Evolutionary conservation across 2,329 filamentous ascomycete species (phyloP).

Genomic region (Trichocomaceae sp.): DNA sequence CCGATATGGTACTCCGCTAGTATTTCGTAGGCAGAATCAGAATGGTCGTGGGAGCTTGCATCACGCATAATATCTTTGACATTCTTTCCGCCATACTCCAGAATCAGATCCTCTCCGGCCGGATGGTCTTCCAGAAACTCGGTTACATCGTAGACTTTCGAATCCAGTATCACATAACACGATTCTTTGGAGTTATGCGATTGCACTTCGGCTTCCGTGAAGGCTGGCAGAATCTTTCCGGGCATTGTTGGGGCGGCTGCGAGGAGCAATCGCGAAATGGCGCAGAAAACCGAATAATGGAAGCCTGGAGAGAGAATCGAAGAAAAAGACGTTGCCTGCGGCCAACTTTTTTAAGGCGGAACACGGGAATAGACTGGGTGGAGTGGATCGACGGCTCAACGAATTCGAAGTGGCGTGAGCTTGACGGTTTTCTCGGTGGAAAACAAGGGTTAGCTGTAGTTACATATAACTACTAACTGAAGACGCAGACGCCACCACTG

Average conservation of each 20-base stretch:
- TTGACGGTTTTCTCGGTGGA: background rate
- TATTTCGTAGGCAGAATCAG: conserved; percentile 91
- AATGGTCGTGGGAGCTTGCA: conserved; percentile 73
- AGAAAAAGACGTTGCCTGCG: background rate
- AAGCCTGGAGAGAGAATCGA: background rate
- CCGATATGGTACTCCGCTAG: conserved; percentile 81
- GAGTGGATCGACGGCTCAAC: background rate
- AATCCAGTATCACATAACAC: conserved; percentile 86
- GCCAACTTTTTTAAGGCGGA: conserved; percentile 1
- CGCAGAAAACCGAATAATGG: background rate
- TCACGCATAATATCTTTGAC: conserved; percentile 77
- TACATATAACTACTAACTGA: too few relatives aligned
- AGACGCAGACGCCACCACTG: background rate
- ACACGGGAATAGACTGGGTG: background rate
- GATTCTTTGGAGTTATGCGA: conserved; percentile 72
- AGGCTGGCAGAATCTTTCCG: conserved; percentile 71
- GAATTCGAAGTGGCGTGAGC: background rate
- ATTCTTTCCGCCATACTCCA: conserved; percentile 87
- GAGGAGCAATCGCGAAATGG: too few relatives aligned
- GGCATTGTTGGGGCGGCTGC: conserved; percentile 54
- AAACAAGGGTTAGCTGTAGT: background rate
- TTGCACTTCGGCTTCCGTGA: conserved; percentile 73
- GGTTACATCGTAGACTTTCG: conserved; percentile 91
- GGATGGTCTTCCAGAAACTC: conserved; percentile 86
- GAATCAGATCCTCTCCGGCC: conserved; percentile 77